Evolutionary conservation across 108 stramenopile genomes (phyloP), one percentile per base, ranked within the genome.

Genomic region (Nitzschia palea): DNA sequence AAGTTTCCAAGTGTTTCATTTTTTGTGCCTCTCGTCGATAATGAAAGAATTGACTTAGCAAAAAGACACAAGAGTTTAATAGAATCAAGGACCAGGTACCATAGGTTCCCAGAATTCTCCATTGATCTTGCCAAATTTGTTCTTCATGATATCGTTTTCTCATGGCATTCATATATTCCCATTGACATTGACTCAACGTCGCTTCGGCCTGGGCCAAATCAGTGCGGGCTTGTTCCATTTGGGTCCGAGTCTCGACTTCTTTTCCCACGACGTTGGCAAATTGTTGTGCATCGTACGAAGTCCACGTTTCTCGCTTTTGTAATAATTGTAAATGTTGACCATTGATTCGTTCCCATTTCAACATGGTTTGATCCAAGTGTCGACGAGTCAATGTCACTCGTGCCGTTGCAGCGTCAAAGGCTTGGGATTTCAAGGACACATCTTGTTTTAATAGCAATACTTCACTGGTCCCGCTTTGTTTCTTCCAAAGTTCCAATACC

Each of bases 101-200:
- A 53, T 72, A 86, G 0, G 86, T 86, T 22, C 80, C 77, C 40
- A 81, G 50, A 3, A 86, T 58, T 4, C 86, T 52, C 86, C 86
- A 86, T 55, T 79, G 73, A 47, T 86, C 86, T 66, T 81, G 82
- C 86, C 86, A 86, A 25, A 86, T 66, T 60, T 86, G 82, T 48
- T 86, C 86, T 71, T 86, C 86, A 34, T 86, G 86, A 65, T 86
- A 86, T 25, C 86, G 77, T 52, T 70, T 54, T 20, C 86, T 48
- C 63, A 86, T 61, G 51, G 64, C 67, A 45, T 83, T 78, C 78
- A 86, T 86, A 55, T 83, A 86, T 2, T 67, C 71, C 29, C 63
- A 31, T 65, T 81, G 80, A 14, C 35, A 50, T 17, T 59, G 44
- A 0, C 65, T 47, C 25, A 62, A 44, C 4, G 62, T 28, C 22